Percentiles rank a stretch among this genome's conserved stretches.
Conservation (phyloP, 345 rosid genomes). For the Citrus australasica region DNA sequence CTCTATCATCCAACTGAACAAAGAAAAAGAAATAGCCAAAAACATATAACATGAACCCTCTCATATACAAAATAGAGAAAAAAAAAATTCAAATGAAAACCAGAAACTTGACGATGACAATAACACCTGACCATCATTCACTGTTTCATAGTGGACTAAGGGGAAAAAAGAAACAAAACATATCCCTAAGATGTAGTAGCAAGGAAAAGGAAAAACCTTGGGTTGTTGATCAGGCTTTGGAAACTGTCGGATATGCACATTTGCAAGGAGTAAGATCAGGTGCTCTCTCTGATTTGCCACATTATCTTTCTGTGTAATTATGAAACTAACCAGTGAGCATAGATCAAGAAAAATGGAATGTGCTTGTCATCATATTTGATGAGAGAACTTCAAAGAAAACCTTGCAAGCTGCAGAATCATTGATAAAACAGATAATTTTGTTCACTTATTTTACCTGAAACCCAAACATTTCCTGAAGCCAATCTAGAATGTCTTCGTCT, state of each 20-base stretch:
- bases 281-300: conserved; percentile 99
- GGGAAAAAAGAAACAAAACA: neutral
- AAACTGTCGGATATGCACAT: conserved; percentile 92
- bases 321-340: conserved; percentile 4
- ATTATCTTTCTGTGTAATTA: conserved; percentile 70
- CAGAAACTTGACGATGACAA: neutral
- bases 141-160: neutral
- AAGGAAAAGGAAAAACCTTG: conserved; percentile 54
- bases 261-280: conserved; percentile 88
- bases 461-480: conserved; percentile 99
- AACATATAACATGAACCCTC: neutral
- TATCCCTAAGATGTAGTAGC: neutral
- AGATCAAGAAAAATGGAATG: neutral
- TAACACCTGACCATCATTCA: neutral
- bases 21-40: neutral
- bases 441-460: conserved; percentile 63
- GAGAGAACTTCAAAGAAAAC: neutral
- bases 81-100: neutral
- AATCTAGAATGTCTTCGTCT: conserved; percentile 92
- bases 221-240: conserved; percentile 98
- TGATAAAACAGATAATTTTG: neutral
- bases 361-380: neutral
- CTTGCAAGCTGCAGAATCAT: neutral
- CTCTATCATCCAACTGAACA: conserved; percentile 90
- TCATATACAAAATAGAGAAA: neutral